Evolutionary conservation across 2,329 filamentous ascomycete species (phyloP).

Genomic region (Akanthomyces dipterigenus): DNA sequence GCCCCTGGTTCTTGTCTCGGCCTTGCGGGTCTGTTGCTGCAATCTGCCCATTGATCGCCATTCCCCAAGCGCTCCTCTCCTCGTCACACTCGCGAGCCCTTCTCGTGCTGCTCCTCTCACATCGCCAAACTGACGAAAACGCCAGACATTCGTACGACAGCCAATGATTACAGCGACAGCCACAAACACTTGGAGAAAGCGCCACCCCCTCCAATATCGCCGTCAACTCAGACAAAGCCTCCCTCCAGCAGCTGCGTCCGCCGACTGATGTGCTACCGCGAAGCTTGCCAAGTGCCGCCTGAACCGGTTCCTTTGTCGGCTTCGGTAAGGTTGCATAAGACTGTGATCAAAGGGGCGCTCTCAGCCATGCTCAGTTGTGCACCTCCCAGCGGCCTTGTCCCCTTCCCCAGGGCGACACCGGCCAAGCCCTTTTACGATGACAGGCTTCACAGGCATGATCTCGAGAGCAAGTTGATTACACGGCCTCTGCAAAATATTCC

Average conservation of each 20-base stretch:
- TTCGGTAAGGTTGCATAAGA: not conserved
- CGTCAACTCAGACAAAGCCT: not conserved
- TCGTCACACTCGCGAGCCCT: not conserved
- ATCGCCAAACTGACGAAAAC: not conserved
- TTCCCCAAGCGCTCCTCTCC: not conserved
- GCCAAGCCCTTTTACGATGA: not conserved
- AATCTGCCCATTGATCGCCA: conserved; percentile 2
- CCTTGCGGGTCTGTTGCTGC: not conserved
- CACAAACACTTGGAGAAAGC: not conserved
- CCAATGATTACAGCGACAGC: not conserved
- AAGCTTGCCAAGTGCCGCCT: not conserved
- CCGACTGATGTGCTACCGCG: not conserved
- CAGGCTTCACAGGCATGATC: conserved; percentile 6
- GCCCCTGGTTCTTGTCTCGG: not conserved
- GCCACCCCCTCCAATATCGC: not conserved
- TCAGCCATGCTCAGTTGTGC: not conserved
- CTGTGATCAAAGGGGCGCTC: not conserved
- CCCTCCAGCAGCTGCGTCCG: not conserved
- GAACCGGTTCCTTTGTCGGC: not conserved
- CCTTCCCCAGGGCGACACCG: not conserved
- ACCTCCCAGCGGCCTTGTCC: not conserved
- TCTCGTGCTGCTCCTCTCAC: not conserved
- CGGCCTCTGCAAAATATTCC: not conserved
- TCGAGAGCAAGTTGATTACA: conserved; percentile 5
- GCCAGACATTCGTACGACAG: not conserved